phyloP scores from a whole-genome alignment of 495 filamentous ascomycete genomes.

The Penicillium antarcticum region DNA sequence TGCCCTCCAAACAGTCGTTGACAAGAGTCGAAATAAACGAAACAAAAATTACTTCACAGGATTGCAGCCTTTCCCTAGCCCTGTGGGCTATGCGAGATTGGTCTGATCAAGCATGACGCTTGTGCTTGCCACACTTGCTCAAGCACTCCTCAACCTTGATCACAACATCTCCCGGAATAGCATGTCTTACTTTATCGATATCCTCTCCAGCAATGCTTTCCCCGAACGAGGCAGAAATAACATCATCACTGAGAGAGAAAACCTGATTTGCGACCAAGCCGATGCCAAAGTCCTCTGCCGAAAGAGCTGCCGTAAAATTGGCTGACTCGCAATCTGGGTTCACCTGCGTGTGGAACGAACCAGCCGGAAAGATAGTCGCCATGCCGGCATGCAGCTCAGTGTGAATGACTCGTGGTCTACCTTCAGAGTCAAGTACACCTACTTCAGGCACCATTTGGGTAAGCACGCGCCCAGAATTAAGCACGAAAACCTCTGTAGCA shows the following conservation, averaged over 20 bases:
- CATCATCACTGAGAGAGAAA: conserved; percentile 18
- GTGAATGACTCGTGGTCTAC: conserved; percentile 24
- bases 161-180: conserved; percentile 12
- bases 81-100: no score
- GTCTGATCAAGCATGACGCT: conserved; percentile 6
- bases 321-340: conserved; percentile 40
- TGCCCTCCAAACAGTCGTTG: no score
- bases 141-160: conserved; percentile 27
- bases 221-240: conserved; percentile 19
- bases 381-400: conserved; percentile 33
- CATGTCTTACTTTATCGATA: conserved; percentile 20
- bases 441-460: conserved; percentile 44
- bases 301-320: conserved; percentile 27
- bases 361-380: conserved; percentile 48
- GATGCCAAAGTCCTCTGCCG: conserved; percentile 20
- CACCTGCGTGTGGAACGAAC: conserved; percentile 47
- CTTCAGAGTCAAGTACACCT: conserved; percentile 13
- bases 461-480: conserved; percentile 33
- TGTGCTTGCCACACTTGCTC: conserved; percentile 21
- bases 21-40: no score
- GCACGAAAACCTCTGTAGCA: conserved; percentile 43
- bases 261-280: conserved; percentile 16
- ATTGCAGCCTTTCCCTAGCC: no score
- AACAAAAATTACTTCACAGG: no score
- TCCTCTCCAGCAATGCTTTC: conserved; percentile 23